A percentile compares a stretch with the other conserved stretches of the same genome.
These are phyloP conservation scores for Alternaria longipes DNA, from an alignment of 2,329 filamentous ascomycete genomes.

Conservation along the genomic window DNA sequence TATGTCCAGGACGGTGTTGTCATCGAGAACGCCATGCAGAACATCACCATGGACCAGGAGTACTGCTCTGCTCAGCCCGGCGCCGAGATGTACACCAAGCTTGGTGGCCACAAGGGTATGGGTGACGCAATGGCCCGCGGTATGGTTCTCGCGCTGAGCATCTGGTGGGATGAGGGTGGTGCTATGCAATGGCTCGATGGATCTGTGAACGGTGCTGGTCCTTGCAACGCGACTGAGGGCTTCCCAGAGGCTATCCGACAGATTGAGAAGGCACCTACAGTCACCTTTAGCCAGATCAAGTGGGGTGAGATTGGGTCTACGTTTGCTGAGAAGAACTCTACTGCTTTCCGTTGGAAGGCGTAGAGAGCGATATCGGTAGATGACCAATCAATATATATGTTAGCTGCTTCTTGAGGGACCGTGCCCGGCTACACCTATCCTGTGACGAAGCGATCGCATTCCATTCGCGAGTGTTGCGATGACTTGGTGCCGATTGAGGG, in stretches of 20 bases:
- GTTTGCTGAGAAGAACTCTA: conserved; percentile 41
- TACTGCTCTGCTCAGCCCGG: conserved; percentile 42
- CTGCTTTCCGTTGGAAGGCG: conserved; percentile 23
- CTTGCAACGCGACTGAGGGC: conserved; percentile 64
- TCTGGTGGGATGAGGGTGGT: conserved; percentile 64
- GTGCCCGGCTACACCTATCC: background rate
- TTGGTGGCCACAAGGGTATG: conserved; percentile 58
- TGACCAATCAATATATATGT: background rate
- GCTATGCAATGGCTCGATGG: conserved; percentile 68
- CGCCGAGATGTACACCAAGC: conserved; percentile 38
- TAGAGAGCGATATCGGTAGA: conserved; percentile 6
- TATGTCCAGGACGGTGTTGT: conserved; percentile 71
- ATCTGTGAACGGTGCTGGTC: conserved; percentile 56
- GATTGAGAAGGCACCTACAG: conserved; percentile 59
- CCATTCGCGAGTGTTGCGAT: background rate
- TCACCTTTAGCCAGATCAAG: conserved; percentile 66
- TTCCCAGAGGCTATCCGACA: conserved; percentile 59
- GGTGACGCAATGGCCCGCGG: conserved; percentile 58
- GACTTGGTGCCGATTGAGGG: background rate
- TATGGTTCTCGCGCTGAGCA: conserved; percentile 64
- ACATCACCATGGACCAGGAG: conserved; percentile 44
- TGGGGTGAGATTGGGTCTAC: conserved; percentile 70
- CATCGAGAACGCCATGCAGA: conserved; percentile 63
- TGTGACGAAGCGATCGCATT: background rate
- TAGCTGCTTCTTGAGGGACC: background rate